Percentiles rank a stretch among this genome's conserved stretches.
Conservation (phyloP, 192 early-diverging fungal genomes). For the Podila minutissima region DNA sequence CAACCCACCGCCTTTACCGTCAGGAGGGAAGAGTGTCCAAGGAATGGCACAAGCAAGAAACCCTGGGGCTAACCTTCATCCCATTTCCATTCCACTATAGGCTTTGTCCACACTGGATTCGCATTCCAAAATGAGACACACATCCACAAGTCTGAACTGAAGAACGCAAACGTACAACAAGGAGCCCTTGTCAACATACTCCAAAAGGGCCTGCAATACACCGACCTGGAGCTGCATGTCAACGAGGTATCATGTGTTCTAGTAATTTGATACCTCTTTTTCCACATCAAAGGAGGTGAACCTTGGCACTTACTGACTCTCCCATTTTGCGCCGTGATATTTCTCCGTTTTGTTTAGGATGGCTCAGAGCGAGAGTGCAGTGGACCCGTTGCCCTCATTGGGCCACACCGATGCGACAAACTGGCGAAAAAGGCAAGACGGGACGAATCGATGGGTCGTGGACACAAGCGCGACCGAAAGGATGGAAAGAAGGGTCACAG, state of each 20-base stretch:
- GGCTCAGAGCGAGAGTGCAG: slow-evolving; percentile 79
- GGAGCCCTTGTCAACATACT: slow-evolving; percentile 87
- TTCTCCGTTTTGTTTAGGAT: slow-evolving; percentile 61
- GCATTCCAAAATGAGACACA: slow-evolving; percentile 88
- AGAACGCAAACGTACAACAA: slow-evolving; percentile 74
- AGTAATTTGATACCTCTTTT: neutral
- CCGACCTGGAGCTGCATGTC: slow-evolving; percentile 89
- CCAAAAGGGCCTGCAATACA: slow-evolving; percentile 93
- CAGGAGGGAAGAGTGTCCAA: too few species aligned
- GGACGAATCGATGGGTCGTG: slow-evolving; percentile 39
- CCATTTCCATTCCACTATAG: slow-evolving; percentile 49
- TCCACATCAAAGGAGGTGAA: neutral
- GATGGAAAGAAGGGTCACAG: slow-evolving; percentile 34
- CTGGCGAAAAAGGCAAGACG: slow-evolving; percentile 53
- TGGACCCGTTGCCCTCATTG: slow-evolving; percentile 75
- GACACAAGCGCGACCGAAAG: slow-evolving; percentile 58
- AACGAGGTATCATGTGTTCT: slow-evolving; percentile 64
- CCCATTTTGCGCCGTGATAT: neutral
- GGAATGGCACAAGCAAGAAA: neutral
- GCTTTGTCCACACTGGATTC: slow-evolving; percentile 88
- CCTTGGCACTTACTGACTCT: neutral
- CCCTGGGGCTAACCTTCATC: neutral
- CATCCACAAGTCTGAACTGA: slow-evolving; percentile 69
- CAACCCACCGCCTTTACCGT: neutral
- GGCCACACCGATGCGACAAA: slow-evolving; percentile 72